Percentiles rank a stretch among this genome's conserved stretches.
phyloP scores from a whole-genome alignment of 192 early-diverging fungal genomes.

The Ambispora gerdemannii region DNA sequence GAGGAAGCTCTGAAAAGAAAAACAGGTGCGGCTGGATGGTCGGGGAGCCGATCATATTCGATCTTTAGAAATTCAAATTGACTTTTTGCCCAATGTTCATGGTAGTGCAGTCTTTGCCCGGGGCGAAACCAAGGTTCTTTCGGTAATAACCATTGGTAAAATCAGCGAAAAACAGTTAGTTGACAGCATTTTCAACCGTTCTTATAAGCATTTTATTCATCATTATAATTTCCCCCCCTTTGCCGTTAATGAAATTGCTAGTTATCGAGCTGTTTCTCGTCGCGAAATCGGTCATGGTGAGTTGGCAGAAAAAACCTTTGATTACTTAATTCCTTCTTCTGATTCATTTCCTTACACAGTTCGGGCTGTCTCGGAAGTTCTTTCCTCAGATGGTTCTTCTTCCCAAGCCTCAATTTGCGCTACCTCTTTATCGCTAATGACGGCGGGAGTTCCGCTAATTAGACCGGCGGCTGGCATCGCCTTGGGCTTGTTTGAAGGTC shows the following conservation, averaged over 20 bases:
- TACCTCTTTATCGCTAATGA: slow-evolving; percentile 16
- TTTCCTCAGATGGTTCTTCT: slow-evolving; percentile 25
- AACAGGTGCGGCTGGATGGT: slow-evolving; percentile 21
- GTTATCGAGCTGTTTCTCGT: slow-evolving; percentile 9
- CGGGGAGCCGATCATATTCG: slow-evolving; percentile 17
- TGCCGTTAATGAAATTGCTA: slow-evolving; percentile 25
- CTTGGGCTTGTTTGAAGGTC: slow-evolving; percentile 19
- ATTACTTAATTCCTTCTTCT: neutral
- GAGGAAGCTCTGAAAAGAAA: slow-evolving; percentile 22
- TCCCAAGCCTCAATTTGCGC: slow-evolving; percentile 20
- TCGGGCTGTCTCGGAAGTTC: slow-evolving; percentile 14
- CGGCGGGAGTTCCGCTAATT: slow-evolving; percentile 12
- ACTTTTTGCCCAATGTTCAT: slow-evolving; percentile 12
- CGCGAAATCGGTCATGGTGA: slow-evolving; percentile 19
- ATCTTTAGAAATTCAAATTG: slow-evolving; percentile 15
- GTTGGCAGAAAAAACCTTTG: slow-evolving; percentile 21
- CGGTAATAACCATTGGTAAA: slow-evolving; percentile 17
- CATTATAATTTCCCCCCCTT: slow-evolving; percentile 19
- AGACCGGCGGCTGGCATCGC: slow-evolving; percentile 16
- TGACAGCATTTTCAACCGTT: slow-evolving; percentile 17
- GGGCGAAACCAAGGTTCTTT: slow-evolving; percentile 5
- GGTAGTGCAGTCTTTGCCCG: slow-evolving; percentile 17
- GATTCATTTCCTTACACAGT: slow-evolving; percentile 1
- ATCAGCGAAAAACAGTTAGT: slow-evolving; percentile 15
- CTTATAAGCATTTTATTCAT: slow-evolving; percentile 21